Evolutionary conservation across 2,329 filamentous ascomycete genomes (phyloP), one percentile per base, ranked within the genome.

Genomic region (Parasarocladium wereldwijsianum): DNA sequence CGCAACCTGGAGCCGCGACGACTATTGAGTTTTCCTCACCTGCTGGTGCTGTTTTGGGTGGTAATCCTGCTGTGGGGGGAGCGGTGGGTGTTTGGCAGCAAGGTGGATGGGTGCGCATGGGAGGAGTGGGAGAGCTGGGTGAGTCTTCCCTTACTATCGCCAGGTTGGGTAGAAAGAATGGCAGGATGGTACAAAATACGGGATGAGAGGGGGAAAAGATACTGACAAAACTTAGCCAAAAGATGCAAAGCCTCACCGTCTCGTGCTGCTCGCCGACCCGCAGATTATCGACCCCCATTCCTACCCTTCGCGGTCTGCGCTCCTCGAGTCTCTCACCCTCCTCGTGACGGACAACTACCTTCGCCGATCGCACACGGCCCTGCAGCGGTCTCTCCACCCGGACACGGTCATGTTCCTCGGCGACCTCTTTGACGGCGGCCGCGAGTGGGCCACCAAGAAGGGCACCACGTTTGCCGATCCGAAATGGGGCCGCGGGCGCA

Each of bases 251-350:
- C 90, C 90, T 17, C 86, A 96, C 51, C 82, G 76, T 47, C 66
- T 93, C 41, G 64, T 83, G 42, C 76, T 94, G 48, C 65, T 94
- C 40, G 84, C 86, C 36, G 86, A 94, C 47, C 86, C 86, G 24
- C 86, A 94, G 51, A 67, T 94, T 34, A 84, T 90, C 45, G 86
- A 94, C 52, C 82, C 85, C 32, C 83, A 94, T 52, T 92, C 85
- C n/a, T 94, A 94, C 45, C 83, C 85, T 3, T 84, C 79, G 41
- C 75, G 86, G 15, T 68, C 69, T 6, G 72, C 69, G 64, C 63
- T 66, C 16, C 45, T 75, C 12, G 65, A 59, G 36, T 50, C 64
- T 8, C 38, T 73, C 21, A 72, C 67, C 4, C 49, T 66, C 21
- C 46, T 55, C 16, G 54, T 93, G 42, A 92, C 86, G 33, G 90